phyloP scores from a whole-genome alignment of 164 flowering plant genomes.

The Paratinospora sagittata region DNA sequence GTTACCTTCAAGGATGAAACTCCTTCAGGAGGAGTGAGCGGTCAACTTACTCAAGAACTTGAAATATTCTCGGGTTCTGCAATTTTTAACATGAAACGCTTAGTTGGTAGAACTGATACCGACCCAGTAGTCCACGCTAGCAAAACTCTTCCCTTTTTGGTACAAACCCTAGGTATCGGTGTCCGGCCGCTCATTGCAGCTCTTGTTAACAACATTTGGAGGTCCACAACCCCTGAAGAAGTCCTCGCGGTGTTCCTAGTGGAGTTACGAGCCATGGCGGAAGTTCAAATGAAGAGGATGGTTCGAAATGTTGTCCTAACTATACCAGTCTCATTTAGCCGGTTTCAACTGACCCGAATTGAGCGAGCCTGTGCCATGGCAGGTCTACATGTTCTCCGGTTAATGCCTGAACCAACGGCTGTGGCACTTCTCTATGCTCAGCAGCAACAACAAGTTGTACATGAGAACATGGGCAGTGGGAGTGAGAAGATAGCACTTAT shows the following conservation, averaged over 20 bases:
- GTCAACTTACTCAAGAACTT: slow-evolving; percentile 44
- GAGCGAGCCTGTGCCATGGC: slow-evolving; percentile 98
- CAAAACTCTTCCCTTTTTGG: slow-evolving; percentile 77
- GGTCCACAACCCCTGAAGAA: slow-evolving; percentile 88
- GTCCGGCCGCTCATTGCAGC: slow-evolving; percentile 85
- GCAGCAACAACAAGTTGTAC: slow-evolving; percentile 59
- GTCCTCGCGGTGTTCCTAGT: slow-evolving; percentile 76
- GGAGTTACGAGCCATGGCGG: slow-evolving; percentile 73
- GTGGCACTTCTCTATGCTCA: slow-evolving; percentile 83
- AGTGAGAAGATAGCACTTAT: slow-evolving; percentile 72
- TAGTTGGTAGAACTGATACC: slow-evolving; percentile 81
- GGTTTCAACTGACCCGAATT: slow-evolving; percentile 74
- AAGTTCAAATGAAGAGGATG: slow-evolving; percentile 45
- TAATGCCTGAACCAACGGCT: slow-evolving; percentile 96
- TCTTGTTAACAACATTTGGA: slow-evolving; percentile 79
- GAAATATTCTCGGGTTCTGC: slow-evolving; percentile 80
- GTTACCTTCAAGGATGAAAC: slow-evolving; percentile 68
- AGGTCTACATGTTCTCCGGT: slow-evolving; percentile 71
- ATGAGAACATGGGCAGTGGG: slow-evolving; percentile 73
- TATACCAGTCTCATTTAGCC: slow-evolving; percentile 76
- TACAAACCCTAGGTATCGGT: slow-evolving; percentile 76
- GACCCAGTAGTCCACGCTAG: slow-evolving; percentile 80
- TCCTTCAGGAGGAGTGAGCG: slow-evolving; percentile 65
- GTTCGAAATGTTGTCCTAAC: slow-evolving; percentile 73
- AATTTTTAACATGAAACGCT: slow-evolving; percentile 82